These are phyloP conservation scores for Acorus calamus DNA, from an alignment of 106 monocot species.

Conservation along the genomic window DNA sequence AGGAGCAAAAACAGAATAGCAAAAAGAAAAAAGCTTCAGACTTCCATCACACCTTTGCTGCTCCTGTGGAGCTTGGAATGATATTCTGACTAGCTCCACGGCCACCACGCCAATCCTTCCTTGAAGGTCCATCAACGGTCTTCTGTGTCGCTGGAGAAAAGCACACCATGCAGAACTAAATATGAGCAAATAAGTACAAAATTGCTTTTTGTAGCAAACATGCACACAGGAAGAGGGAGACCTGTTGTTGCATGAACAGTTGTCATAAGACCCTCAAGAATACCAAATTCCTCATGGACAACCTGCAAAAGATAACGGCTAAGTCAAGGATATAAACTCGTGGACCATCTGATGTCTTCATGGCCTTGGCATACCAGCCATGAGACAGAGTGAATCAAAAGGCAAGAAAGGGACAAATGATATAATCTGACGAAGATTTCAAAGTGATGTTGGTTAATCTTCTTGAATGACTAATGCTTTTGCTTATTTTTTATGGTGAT, in stretches of 20 bases:
- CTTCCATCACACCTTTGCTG: conserved; percentile 60
- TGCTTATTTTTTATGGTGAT: too few species aligned
- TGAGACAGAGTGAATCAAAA: too few species aligned
- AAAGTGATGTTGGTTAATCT: too few species aligned
- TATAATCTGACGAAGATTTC: not conserved
- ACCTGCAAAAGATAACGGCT: conserved; percentile 35
- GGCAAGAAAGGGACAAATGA: not conserved
- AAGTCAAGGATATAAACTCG: too few species aligned
- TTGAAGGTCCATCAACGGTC: conserved; percentile 97
- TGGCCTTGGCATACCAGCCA: too few species aligned
- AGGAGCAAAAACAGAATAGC: not conserved
- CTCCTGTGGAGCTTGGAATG: conserved; percentile 97
- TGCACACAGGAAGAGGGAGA: conserved; percentile 6
- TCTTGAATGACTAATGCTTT: too few species aligned
- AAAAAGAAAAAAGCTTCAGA: not conserved
- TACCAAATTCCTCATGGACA: conserved; percentile 98
- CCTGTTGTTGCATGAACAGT: conserved; percentile 99
- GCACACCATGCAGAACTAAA: too few species aligned
- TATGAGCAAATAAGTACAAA: not conserved
- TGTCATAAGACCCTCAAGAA: conserved; percentile 93
- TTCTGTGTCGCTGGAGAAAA: conserved; percentile 80
- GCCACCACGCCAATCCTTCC: conserved; percentile 96
- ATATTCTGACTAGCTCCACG: conserved; percentile 97
- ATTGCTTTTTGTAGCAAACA: not conserved
- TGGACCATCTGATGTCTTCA: too few species aligned